phyloP scores from a whole-genome alignment of 2,329 filamentous ascomycete genomes.

The Tolypocladium nubicola region DNA sequence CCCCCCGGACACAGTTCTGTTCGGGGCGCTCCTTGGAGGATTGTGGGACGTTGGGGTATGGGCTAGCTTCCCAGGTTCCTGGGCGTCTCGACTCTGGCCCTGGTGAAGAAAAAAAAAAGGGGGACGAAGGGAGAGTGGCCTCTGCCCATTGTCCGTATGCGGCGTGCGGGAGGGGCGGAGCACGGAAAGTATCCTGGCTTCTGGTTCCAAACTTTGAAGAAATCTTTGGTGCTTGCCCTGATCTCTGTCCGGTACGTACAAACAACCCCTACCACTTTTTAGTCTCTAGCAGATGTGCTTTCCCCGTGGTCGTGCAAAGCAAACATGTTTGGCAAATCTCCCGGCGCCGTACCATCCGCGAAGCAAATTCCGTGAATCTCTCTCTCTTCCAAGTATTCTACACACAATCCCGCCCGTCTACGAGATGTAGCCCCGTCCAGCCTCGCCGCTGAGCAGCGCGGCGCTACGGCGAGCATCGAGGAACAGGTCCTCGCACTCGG shows the following conservation, averaged over 20 bases:
- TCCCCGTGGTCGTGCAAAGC: neutral
- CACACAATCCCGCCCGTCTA: constrained; percentile 16
- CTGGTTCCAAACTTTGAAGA: neutral
- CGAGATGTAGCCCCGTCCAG: constrained; percentile 53
- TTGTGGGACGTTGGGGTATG: neutral
- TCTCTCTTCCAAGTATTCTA: neutral
- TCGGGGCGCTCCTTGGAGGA: neutral
- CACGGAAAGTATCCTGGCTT: neutral
- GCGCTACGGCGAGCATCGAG: constrained; percentile 74
- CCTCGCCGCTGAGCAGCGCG: constrained; percentile 52
- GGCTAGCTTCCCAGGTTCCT: constrained; percentile 5
- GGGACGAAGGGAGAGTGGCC: neutral
- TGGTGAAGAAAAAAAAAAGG: neutral
- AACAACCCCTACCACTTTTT: neutral
- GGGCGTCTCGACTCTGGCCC: constrained; percentile 6
- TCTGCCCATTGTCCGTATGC: neutral
- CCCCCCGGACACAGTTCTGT: neutral
- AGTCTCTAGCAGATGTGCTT: neutral
- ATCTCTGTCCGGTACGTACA: neutral
- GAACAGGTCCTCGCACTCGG: constrained; percentile 75
- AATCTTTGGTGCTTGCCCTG: neutral
- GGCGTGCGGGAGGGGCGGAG: neutral
- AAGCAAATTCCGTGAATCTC: neutral
- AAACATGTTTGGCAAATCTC: neutral
- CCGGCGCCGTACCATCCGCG: constrained; percentile 1